Evolutionary conservation across 768 basidiomycete species (phyloP), one percentile per base, ranked within the genome.

Genomic region (Psilocybe cubensis): DNA sequence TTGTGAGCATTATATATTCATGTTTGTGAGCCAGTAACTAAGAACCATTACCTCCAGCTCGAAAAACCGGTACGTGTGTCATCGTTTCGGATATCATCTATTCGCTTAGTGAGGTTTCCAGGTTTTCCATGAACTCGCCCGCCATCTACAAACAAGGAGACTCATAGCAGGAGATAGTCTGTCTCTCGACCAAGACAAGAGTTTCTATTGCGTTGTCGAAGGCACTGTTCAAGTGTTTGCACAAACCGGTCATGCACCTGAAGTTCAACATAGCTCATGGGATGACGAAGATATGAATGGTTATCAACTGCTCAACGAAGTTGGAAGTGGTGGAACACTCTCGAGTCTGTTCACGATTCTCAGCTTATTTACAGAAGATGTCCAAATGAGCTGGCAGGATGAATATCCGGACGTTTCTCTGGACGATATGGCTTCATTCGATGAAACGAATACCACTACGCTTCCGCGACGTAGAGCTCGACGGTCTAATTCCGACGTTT

Each of bases 141-240:
- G 97, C 52, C 95, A 99, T 74, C 76, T 99, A 14, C 96, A 98
- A 72, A 99, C 97, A 2, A 83, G 94, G 59, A 80, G 96, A n/a
- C 77, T 99, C 20, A 91, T 97, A 50, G 97, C 97, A 4, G 96
- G 97, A 3, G 97, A 99, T 65, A 96, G 91, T 49, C 82, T 98
- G 57, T 89, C 92, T 25, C 82, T 98, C 3, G 91, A 95, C 63
- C 83, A 91, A 67, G 92, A 98, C 75, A 93, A 93, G 66, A 94
- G 89, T 61, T 99, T 99, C 74, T 98, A 98, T 72, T 98, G 94
- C 69, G 96, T 99, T 29, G 89, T 98, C 28, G 97, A 99, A 70
- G 97, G 97, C n/a, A 90, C 83, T 59, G 96, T 96, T 12, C 94
- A 99, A 67, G 94, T 98, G 10, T 97, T 84, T 69, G 92, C 92